A percentile compares a stretch with the other conserved stretches of the same genome.
These are phyloP conservation scores for Fusarium pseudocircinatum DNA, from an alignment of 2,329 filamentous ascomycete genomes.

Conservation along the genomic window DNA sequence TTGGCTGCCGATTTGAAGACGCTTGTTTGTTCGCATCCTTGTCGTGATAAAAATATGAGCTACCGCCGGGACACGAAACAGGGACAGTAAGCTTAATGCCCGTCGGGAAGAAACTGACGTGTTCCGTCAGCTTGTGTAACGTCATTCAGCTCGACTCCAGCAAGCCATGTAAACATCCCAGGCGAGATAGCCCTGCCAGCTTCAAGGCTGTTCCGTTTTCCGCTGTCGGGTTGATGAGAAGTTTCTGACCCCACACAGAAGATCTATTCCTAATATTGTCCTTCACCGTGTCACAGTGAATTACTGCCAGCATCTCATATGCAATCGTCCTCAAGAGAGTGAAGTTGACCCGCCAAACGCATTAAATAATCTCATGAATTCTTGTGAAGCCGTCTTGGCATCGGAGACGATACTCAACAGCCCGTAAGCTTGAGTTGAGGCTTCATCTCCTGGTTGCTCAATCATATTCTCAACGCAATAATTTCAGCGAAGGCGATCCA, in stretches of 20 bases:
- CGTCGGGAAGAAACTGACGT: slow-evolving; percentile 4
- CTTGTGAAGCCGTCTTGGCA: neutral
- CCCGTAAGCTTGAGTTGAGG: neutral
- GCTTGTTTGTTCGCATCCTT: neutral
- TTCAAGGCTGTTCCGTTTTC: neutral
- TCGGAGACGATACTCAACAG: neutral
- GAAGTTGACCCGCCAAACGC: neutral
- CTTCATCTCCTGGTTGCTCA: neutral
- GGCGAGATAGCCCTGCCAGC: neutral
- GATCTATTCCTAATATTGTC: slow-evolving; percentile 14
- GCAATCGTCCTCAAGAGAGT: neutral
- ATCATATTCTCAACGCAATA: too few relatives aligned
- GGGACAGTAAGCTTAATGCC: neutral
- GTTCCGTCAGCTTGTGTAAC: neutral
- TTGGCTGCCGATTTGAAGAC: slow-evolving; percentile 7
- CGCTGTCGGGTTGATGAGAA: neutral
- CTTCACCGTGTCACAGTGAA: slow-evolving; percentile 2
- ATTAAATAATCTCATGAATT: neutral
- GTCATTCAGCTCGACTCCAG: neutral
- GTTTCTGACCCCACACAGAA: neutral
- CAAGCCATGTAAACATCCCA: neutral
- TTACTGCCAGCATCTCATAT: slow-evolving; percentile 8
- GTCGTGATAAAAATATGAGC: neutral
- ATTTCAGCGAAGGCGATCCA: neutral
- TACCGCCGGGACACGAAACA: neutral